Evolutionary conservation across 2,329 filamentous ascomycete species (phyloP).

Genomic region (Penicillium psychrosexuale): DNA sequence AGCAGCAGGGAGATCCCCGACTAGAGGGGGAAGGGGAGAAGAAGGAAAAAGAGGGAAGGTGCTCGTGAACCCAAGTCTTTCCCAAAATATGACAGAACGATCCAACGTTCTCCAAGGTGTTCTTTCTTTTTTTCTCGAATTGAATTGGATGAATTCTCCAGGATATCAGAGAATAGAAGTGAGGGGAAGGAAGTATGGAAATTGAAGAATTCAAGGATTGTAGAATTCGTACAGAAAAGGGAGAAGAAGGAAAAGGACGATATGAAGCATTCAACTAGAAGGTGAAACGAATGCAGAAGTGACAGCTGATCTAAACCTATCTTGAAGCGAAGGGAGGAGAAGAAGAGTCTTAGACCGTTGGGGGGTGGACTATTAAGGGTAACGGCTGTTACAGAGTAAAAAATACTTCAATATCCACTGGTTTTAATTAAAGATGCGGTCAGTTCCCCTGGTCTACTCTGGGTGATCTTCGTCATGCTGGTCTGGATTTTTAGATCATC

Average conservation of each 20-base stretch:
- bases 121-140: neutral
- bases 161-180: neutral
- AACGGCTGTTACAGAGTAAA: neutral
- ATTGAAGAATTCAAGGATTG: neutral
- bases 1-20: neutral
- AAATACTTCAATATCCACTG: constrained; percentile 2
- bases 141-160: neutral
- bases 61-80: neutral
- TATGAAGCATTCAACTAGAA: constrained; percentile 1
- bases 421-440: constrained; percentile 23
- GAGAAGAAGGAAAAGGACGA: neutral
- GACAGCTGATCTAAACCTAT: constrained; percentile 8
- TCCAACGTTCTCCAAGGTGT: neutral
- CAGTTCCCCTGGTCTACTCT: constrained; percentile 5
- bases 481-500: neutral
- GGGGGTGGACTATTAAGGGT: neutral
- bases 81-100: neutral
- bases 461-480: neutral
- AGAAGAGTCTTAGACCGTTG: constrained; percentile 9
- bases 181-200: neutral
- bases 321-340: neutral
- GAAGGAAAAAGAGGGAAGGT: constrained; percentile 4
- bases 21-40: neutral
- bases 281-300: constrained; percentile 10
- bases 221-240: neutral